Evolutionary conservation across 2,329 filamentous ascomycete genomes (phyloP).

Genomic region (Verruconis gallopava): DNA sequence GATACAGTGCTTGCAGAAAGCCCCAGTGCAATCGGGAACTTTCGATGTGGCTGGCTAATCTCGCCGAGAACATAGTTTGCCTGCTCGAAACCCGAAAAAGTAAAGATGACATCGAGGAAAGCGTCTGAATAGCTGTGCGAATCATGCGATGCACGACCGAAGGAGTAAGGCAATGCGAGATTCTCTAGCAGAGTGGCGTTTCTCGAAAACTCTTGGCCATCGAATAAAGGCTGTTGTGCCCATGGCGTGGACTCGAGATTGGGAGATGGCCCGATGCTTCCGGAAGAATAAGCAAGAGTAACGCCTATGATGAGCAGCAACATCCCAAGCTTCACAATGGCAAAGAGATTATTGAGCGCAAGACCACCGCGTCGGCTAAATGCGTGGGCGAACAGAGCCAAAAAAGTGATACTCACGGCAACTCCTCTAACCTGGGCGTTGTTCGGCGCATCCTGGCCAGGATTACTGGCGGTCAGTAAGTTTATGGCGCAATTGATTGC

Average conservation of each 20-base stretch:
- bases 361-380: slow-evolving; percentile 15
- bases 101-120: slow-evolving; percentile 7
- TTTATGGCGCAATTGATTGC: slow-evolving; percentile 24
- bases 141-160: not conserved
- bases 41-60: slow-evolving; percentile 13
- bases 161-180: not conserved
- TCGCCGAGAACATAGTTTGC: slow-evolving; percentile 29
- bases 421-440: slow-evolving; percentile 29
- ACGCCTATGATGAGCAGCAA: slow-evolving; percentile 35
- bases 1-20: slow-evolving; percentile 14
- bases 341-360: slow-evolving; percentile 14
- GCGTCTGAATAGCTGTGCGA: slow-evolving; percentile 3
- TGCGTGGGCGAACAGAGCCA: slow-evolving; percentile 19
- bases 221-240: slow-evolving; percentile 32
- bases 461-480: slow-evolving; percentile 23
- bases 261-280: slow-evolving; percentile 13
- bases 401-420: slow-evolving; percentile 33
- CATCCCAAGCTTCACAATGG: slow-evolving; percentile 30
- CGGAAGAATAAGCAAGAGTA: slow-evolving; percentile 20
- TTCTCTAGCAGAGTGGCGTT: not conserved
- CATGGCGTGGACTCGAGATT: slow-evolving; percentile 12
- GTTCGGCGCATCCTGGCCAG: slow-evolving; percentile 16
- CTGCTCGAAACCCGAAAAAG: slow-evolving; percentile 28
- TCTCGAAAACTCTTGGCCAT: slow-evolving; percentile 22
- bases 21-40: slow-evolving; percentile 11